Conservation (phyloP, 352 stramenopile species). For the Globisporangium parvum region DNA sequence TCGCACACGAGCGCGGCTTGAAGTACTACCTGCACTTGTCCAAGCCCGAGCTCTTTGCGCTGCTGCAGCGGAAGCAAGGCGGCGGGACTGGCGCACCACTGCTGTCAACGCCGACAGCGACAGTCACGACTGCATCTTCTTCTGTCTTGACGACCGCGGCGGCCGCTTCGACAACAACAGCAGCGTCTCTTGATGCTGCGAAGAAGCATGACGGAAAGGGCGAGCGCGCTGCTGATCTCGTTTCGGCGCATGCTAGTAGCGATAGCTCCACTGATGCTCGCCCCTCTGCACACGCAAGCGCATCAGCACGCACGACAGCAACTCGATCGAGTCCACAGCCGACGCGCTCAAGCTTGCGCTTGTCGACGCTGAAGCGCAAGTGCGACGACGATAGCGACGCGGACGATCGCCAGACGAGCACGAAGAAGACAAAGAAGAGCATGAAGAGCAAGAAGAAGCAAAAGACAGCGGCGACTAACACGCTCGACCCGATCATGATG, state of each 20-base stretch:
- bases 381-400: too few species aligned
- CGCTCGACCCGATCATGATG: conserved; percentile 87
- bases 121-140: too few species aligned
- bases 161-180: background rate
- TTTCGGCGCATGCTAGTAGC: background rate
- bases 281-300: background rate
- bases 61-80: conserved; percentile 72
- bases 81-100: conserved; percentile 21
- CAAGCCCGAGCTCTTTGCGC: conserved; percentile 72
- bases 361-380: conserved; percentile 60
- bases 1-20: conserved; percentile 68
- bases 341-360: conserved; percentile 49
- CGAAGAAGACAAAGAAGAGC: conserved; percentile 10
- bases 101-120: conserved; percentile 8
- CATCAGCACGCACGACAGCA: background rate
- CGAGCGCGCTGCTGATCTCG: background rate
- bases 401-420: conserved; percentile 14
- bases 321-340: conserved; percentile 8
- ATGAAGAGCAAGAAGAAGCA: conserved; percentile 31
- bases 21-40: conserved; percentile 83
- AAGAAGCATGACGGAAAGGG: conserved; percentile 1
- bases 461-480: conserved; percentile 58
- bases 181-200: background rate
- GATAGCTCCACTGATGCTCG: background rate
- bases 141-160: background rate